A percentile compares a stretch with the other conserved stretches of the same genome.
Evolutionary conservation across 768 basidiomycete species (phyloP).

Genomic region (Psilocybe cyanescens): DNA sequence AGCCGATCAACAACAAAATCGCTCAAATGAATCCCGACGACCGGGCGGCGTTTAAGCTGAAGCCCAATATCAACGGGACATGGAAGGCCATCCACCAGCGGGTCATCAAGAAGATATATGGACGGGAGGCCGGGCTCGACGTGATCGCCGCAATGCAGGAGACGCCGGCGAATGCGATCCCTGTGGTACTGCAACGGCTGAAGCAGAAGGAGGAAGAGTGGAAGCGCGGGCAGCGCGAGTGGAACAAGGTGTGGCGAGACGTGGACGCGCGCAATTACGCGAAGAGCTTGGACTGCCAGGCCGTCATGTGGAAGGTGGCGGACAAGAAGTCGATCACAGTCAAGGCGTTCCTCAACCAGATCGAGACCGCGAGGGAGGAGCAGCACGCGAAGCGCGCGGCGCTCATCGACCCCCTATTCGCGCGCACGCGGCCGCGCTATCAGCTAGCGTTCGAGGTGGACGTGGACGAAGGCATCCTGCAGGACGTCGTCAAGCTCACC

Average conservation of each 20-base stretch:
- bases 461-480: constrained; percentile 70
- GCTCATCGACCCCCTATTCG: constrained; percentile 55
- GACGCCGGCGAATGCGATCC: constrained; percentile 85
- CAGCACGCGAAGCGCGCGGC: constrained; percentile 78
- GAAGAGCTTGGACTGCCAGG: constrained; percentile 93
- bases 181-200: constrained; percentile 84
- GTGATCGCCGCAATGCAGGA: constrained; percentile 92
- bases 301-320: constrained; percentile 83
- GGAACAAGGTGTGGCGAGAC: constrained; percentile 99
- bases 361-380: constrained; percentile 83
- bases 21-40: constrained; percentile 79
- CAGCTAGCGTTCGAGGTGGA: constrained; percentile 82
- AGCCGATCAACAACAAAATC: constrained; percentile 91
- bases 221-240: constrained; percentile 96
- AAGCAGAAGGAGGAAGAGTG: constrained; percentile 99
- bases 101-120: constrained; percentile 97
- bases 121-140: constrained; percentile 79
- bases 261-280: constrained; percentile 93
- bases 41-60: constrained; percentile 78
- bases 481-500: constrained; percentile 87
- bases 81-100: constrained; percentile 92
- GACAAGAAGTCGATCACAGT: constrained; percentile 86
- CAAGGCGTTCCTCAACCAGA: constrained; percentile 81
- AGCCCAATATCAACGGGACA: constrained; percentile 85
- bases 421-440: constrained; percentile 68